phyloP scores from a whole-genome alignment of 179 eudicot genomes.

The Spergularia azorica region DNA sequence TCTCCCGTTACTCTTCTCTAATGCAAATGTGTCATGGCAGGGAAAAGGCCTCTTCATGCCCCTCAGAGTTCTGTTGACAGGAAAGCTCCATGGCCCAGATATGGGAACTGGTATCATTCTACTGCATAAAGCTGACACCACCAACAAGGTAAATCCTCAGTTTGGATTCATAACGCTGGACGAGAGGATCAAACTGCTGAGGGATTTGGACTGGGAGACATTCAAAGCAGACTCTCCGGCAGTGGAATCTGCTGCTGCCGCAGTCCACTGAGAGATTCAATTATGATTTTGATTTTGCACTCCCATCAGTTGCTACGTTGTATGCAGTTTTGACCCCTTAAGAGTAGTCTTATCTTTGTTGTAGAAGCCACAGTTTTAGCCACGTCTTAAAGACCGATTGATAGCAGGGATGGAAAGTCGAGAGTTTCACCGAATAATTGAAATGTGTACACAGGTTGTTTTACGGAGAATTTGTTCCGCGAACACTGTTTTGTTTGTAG shows the following conservation, averaged over 20 bases:
- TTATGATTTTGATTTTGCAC: background rate
- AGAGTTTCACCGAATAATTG: background rate
- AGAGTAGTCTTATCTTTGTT: background rate
- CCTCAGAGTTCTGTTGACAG: conserved; percentile 83
- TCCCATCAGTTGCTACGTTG: background rate
- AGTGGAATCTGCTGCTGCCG: conserved; percentile 35
- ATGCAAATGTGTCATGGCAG: conserved; percentile 37
- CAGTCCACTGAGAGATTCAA: conserved; percentile 27
- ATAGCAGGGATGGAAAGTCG: background rate
- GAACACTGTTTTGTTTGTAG: too few species aligned
- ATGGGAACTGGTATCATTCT: conserved; percentile 69
- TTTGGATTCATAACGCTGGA: conserved; percentile 61
- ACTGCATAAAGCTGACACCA: conserved; percentile 57
- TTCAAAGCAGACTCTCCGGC: conserved; percentile 38
- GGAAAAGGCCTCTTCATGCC: conserved; percentile 99
- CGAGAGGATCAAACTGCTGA: conserved; percentile 66
- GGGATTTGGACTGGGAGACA: conserved; percentile 68
- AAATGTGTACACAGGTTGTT: background rate
- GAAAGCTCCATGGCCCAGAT: conserved; percentile 96
- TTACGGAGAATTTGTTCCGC: background rate
- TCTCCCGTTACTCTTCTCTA: background rate
- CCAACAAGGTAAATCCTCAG: conserved; percentile 51
- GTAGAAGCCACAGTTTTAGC: background rate
- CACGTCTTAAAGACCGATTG: background rate
- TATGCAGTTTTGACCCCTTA: conserved; percentile 22